Evolutionary conservation across 2,329 filamentous ascomycete genomes (phyloP).

Genomic region (Trematosphaeria pertusa): DNA sequence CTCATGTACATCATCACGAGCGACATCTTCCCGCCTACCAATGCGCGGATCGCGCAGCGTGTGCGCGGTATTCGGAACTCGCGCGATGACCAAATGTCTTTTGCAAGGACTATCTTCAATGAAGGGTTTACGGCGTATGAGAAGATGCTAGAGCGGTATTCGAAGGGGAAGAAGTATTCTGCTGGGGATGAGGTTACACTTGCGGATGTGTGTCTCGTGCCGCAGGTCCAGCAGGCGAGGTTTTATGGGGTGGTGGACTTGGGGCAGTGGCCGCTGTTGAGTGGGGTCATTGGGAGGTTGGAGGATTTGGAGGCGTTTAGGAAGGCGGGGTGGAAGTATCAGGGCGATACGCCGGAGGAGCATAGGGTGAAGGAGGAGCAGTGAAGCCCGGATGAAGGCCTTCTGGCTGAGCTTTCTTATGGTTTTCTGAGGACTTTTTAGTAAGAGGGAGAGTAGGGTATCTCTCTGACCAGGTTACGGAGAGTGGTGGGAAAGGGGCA

Average conservation of each 20-base stretch:
- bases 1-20: conserved; percentile 62
- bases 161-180: conserved; percentile 59
- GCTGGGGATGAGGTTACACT: conserved; percentile 63
- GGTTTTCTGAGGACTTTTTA: no score
- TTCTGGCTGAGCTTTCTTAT: no score
- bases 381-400: no score
- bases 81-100: conserved; percentile 10
- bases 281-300: conserved; percentile 55
- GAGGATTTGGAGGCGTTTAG: conserved; percentile 59
- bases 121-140: conserved; percentile 66
- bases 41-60: conserved; percentile 60
- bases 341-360: conserved; percentile 52
- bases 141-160: conserved; percentile 36
- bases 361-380: no score
- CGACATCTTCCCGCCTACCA: conserved; percentile 68
- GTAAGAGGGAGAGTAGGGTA: no score
- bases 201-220: conserved; percentile 66
- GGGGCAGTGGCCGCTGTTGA: conserved; percentile 56
- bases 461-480: no score
- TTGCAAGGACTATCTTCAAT: conserved; percentile 48
- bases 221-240: conserved; percentile 65
- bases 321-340: conserved; percentile 60
- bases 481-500: no score
- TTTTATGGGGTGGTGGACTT: conserved; percentile 64
- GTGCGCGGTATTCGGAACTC: conserved; percentile 53